Evolutionary conservation across 352 stramenopile species (phyloP).

Genomic region (Pilasporangium apinafurcum): DNA sequence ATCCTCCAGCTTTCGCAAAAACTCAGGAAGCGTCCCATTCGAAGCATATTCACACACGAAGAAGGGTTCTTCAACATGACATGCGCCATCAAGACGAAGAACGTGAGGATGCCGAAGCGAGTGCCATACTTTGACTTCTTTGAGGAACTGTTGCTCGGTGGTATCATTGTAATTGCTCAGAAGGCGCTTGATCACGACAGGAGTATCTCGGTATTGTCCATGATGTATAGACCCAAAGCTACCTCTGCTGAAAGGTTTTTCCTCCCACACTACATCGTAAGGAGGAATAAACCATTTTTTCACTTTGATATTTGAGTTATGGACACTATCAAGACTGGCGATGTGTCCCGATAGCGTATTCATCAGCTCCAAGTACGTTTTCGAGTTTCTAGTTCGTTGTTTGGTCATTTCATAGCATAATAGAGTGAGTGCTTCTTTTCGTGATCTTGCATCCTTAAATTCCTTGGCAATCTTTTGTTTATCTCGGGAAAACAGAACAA

Average conservation of each 20-base stretch:
- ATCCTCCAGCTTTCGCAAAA: background rate
- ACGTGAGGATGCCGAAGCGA: constrained; percentile 19
- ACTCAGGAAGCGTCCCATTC: constrained; percentile 7
- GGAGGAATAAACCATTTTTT: constrained; percentile 12
- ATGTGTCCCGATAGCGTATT: too few relatives aligned
- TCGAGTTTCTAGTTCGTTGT: too few relatives aligned
- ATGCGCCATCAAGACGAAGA: constrained; percentile 18
- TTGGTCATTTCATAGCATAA: too few relatives aligned
- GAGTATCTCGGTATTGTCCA: constrained; percentile 9
- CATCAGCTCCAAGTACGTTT: too few relatives aligned
- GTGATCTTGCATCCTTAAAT: too few relatives aligned
- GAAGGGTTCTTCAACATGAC: constrained; percentile 12
- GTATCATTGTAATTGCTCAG: constrained; percentile 1
- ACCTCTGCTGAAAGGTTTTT: constrained; percentile 6
- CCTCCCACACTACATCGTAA: constrained; percentile 11
- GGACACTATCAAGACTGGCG: too few relatives aligned
- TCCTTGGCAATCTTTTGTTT: too few relatives aligned
- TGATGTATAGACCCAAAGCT: constrained; percentile 9
- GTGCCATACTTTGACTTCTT: constrained; percentile 18
- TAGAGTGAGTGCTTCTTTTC: too few relatives aligned
- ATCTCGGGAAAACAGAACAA: too few relatives aligned
- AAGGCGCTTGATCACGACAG: constrained; percentile 17
- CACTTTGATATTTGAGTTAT: too few relatives aligned
- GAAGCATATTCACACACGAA: constrained; percentile 19
- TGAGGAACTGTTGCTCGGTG: background rate